Base-by-base conservation (phyloP, 495 filamentous ascomycete genomes). In the Saxispiralis lemnorum region DNA sequence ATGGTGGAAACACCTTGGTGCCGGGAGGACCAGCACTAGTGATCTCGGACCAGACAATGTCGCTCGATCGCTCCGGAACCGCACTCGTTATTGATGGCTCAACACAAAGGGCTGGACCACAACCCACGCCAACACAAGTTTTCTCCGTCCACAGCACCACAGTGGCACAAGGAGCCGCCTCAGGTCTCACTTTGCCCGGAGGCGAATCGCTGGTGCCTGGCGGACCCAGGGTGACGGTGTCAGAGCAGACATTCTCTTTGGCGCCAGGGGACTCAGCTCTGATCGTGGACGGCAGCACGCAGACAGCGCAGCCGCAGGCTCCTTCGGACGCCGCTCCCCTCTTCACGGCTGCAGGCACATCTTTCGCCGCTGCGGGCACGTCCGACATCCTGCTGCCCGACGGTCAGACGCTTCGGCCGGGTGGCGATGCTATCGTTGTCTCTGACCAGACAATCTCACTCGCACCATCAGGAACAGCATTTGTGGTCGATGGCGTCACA, bases 401-500 rank as follows among this genome's bases (percentile, higher is more conserved):
- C 9, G 24, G 24, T 4, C 24, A 28, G 24, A 28, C 24, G 9
- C 24, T 28, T 28, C 24, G 24, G 9, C 24, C 24, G 4, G 24
- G 24, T 4, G 9, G 24, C 24, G 24, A 28, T 7, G 38, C 51
- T 15, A 30, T 56, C 32, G 51, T 45, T 6, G 31, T 54, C 19
- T 45, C 39, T 14, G 54, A 48, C 12, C 38, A 33, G 5, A 37
- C 48, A 7, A 34, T 56, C 35, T 54, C 51, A 7, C 51, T 28
- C 24, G 42, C 51, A 14, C 37, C 45, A 2, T 41, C 49, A 16
- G 57, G 47, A 3, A 51, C 46, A 7, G 46, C 45, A 1, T 24
- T 58, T 10, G 41, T 58, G 7, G 41, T 60, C 21, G 53, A 59
- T 35, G 57, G 55, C 28, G 41, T 37, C 7, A 48, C 47, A 12